A percentile compares a stretch with the other conserved stretches of the same genome.
These are phyloP conservation scores for Pseudohalonectria lignicola DNA, from an alignment of 2,329 filamentous ascomycete genomes.

Conservation along the genomic window DNA sequence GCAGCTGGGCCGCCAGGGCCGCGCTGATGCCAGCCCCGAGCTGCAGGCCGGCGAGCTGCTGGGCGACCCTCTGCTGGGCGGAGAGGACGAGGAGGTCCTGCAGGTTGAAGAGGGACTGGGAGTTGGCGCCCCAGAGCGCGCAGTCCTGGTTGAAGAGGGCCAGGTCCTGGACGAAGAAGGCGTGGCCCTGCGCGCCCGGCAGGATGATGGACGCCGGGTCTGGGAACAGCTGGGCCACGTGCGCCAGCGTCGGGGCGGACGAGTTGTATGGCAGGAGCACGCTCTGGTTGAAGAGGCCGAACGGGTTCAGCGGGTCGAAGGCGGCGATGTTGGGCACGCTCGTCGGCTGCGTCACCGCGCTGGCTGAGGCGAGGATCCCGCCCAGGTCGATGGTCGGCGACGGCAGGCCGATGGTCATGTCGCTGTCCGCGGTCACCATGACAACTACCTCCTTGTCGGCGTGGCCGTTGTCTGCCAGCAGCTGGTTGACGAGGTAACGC, in stretches of 20 bases:
- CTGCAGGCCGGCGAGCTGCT: slow-evolving; percentile 13
- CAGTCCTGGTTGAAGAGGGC: slow-evolving; percentile 21
- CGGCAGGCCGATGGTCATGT: slow-evolving; percentile 21
- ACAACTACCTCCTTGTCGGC: slow-evolving; percentile 21
- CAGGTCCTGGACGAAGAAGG: slow-evolving; percentile 23
- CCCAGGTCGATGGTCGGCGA: slow-evolving; percentile 12
- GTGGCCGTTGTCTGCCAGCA: slow-evolving; percentile 23
- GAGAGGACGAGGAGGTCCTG: slow-evolving; percentile 11
- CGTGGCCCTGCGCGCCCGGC: slow-evolving; percentile 15
- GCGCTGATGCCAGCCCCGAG: slow-evolving; percentile 8
- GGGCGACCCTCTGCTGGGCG: slow-evolving; percentile 16
- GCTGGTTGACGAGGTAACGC: slow-evolving; percentile 27
- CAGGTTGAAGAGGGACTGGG: slow-evolving; percentile 17
- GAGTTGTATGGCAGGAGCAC: slow-evolving; percentile 22
- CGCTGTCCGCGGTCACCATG: slow-evolving; percentile 23
- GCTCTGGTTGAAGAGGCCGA: slow-evolving; percentile 20
- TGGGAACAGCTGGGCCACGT: slow-evolving; percentile 18
- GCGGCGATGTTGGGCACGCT: slow-evolving; percentile 8
- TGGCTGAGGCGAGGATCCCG: slow-evolving; percentile 5
- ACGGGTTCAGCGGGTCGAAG: slow-evolving; percentile 19
- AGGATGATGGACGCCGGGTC: slow-evolving; percentile 27
- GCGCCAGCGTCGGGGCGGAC: slow-evolving; percentile 15
- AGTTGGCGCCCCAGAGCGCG: slow-evolving; percentile 14
- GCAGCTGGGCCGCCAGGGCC: slow-evolving; percentile 4
- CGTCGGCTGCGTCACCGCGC: slow-evolving; percentile 1